Percentiles rank a stretch among this genome's conserved stretches.
These are phyloP conservation scores for Escallonia rubra DNA, from an alignment of 129 eudicot genomes.

Conservation along the genomic window DNA sequence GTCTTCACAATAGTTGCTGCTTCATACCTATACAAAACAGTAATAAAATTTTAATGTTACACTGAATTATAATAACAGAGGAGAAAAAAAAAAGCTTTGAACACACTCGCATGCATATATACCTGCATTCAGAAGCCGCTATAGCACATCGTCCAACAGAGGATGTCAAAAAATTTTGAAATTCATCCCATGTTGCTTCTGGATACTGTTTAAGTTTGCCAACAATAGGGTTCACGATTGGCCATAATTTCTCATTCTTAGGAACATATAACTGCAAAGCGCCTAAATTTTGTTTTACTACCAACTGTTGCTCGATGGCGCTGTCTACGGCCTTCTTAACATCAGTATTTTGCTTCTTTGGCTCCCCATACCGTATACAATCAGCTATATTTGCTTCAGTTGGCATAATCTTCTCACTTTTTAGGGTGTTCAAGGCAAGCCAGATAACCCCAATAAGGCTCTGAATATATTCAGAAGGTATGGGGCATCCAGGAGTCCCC, in stretches of 20 bases:
- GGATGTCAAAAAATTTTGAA: slow-evolving; percentile 50
- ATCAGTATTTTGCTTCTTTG: slow-evolving; percentile 59
- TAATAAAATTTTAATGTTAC: background rate
- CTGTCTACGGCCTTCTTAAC: slow-evolving; percentile 72
- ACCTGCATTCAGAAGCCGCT: slow-evolving; percentile 68
- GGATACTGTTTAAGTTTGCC: slow-evolving; percentile 49
- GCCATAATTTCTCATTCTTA: slow-evolving; percentile 77
- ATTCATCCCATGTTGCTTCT: slow-evolving; percentile 66
- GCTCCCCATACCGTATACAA: slow-evolving; percentile 71
- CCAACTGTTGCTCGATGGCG: slow-evolving; percentile 78
- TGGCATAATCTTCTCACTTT: slow-evolving; percentile 72
- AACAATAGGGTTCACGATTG: slow-evolving; percentile 63
- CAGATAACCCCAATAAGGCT: slow-evolving; percentile 69
- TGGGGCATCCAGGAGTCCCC: slow-evolving; percentile 82
- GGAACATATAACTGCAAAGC: slow-evolving; percentile 48
- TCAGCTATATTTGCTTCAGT: slow-evolving; percentile 72
- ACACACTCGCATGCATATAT: background rate
- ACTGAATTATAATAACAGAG: too few species aligned
- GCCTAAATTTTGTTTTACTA: slow-evolving; percentile 49
- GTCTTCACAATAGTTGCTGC: slow-evolving; percentile 74
- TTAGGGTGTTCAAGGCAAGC: slow-evolving; percentile 76
- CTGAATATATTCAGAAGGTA: slow-evolving; percentile 73
- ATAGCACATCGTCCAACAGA: slow-evolving; percentile 68
- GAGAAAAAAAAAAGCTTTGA: too few species aligned
- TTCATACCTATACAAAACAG: slow-evolving; percentile 53